phyloP scores from a whole-genome alignment of 768 basidiomycete species.

The Paxillus ammoniavirescens region DNA sequence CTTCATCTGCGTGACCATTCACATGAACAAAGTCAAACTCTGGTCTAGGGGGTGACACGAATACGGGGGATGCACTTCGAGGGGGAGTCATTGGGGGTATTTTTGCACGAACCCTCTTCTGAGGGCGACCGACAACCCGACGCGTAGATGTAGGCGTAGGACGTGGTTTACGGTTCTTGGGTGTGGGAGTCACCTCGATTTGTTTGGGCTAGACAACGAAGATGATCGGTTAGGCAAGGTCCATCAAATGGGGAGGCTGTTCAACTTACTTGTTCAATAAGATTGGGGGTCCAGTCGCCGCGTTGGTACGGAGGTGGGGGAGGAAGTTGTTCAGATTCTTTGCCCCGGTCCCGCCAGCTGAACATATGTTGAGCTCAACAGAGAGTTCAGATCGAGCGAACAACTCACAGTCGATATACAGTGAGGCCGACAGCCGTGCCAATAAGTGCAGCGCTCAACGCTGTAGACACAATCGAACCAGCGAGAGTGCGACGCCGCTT shows the following conservation, averaged over 20 bases:
- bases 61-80: constrained; percentile 24
- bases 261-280: constrained; percentile 34
- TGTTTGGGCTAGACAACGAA: constrained; percentile 23
- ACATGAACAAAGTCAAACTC: constrained; percentile 43
- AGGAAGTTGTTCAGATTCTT: constrained; percentile 41
- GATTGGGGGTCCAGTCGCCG: constrained; percentile 51
- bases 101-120: constrained; percentile 33
- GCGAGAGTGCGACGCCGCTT: constrained; percentile 82
- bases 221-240: constrained; percentile 9
- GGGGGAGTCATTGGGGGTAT: constrained; percentile 24
- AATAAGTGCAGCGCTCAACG: constrained; percentile 81
- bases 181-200: constrained; percentile 36
- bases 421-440: constrained; percentile 86
- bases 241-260: not conserved
- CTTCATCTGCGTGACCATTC: constrained; percentile 31
- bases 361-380: constrained; percentile 1
- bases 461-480: constrained; percentile 80
- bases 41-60: constrained; percentile 33
- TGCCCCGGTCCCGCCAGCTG: constrained; percentile 81
- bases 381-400: not conserved
- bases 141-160: constrained; percentile 29
- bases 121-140: constrained; percentile 35
- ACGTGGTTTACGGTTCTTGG: constrained; percentile 39
- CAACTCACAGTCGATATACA: constrained; percentile 78
- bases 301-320: constrained; percentile 68